Base-by-base conservation (phyloP, 371 early-diverging fungal genomes). In the Circinella umbellata region DNA sequence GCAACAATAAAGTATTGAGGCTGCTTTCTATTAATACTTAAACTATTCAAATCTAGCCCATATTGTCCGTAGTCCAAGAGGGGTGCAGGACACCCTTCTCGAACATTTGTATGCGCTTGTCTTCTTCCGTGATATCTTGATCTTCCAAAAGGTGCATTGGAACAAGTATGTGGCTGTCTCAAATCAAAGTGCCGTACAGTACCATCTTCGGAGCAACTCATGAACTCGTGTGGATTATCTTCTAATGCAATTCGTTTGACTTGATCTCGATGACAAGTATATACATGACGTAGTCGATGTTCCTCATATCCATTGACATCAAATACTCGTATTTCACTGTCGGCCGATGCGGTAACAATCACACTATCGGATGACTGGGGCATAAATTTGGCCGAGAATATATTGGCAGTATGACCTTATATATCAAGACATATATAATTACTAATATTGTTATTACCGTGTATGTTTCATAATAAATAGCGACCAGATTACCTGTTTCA, bases 341-440 rank as follows among this genome's bases (percentile, higher is more conserved):
- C 93, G 46, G 87, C 89, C 2, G 93, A 89, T 54, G 91, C 92
- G 6, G 89, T 88, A 39, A 90, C 76, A 17, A 94, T 81, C 27
- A 88, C 74, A 4, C 78, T 71, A 60, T 92, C 90, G 11, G 85
- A 86, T 20, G 90, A 89, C 4, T 77, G 64, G 0, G 92, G 90
- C 83, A 94, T 77, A 60, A 91, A 88, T 72, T 90, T 89, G 10
- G 92, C 89, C 64, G 89, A 84, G 72, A 94, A 94, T n/a, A 94
- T 91, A 54, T 94, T 93, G 64, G 86, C 89, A 5, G 69, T 61
- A 73, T 94, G 94, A 14, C 92, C 90, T 53, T 18, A 27, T 18
- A 27, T 27, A 27, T 27, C 27, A 27, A 27, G 2, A 27, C 27
- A 27, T 27, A 27, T 27, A 27, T 2, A 27, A 27, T 27, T 27